Percentiles rank a stretch among this genome's conserved stretches.
phyloP scores from a whole-genome alignment of 805 yeast species.

The Cyberlindnera galapagoensis region DNA sequence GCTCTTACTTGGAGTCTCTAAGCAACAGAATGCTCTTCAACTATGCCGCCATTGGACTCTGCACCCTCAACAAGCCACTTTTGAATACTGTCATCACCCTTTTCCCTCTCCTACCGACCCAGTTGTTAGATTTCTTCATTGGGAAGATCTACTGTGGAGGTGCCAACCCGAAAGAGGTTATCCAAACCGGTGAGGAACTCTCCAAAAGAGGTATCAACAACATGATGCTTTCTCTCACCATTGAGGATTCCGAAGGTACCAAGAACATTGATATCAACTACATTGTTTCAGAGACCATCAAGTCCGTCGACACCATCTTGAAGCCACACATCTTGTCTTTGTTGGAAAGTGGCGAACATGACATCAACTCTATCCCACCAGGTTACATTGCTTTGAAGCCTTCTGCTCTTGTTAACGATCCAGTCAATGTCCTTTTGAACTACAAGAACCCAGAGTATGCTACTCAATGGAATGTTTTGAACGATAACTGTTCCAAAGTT shows the following conservation, averaged over 20 bases:
- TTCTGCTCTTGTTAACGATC: slow-evolving; percentile 76
- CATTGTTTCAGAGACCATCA: slow-evolving; percentile 57
- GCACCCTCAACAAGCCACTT: slow-evolving; percentile 58
- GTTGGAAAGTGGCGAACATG: slow-evolving; percentile 35
- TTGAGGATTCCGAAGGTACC: slow-evolving; percentile 86
- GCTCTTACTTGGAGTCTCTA: slow-evolving; percentile 48
- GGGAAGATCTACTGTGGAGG: slow-evolving; percentile 91
- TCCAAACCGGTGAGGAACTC: slow-evolving; percentile 61
- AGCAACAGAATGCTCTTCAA: slow-evolving; percentile 52
- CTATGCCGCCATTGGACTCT: slow-evolving; percentile 60
- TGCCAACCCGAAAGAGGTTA: slow-evolving; percentile 63
- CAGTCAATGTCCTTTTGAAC: slow-evolving; percentile 64
- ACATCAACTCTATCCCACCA: slow-evolving; percentile 69
- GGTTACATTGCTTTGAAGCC: slow-evolving; percentile 94
- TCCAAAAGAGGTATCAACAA: slow-evolving; percentile 74
- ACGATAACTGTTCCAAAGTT: slow-evolving; percentile 58
- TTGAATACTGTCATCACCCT: slow-evolving; percentile 53
- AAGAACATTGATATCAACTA: slow-evolving; percentile 49
- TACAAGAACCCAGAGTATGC: slow-evolving; percentile 47
- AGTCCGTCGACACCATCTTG: slow-evolving; percentile 61
- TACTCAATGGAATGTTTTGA: slow-evolving; percentile 49
- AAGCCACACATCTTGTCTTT: slow-evolving; percentile 64
- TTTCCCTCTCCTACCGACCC: slow-evolving; percentile 72
- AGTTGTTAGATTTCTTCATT: slow-evolving; percentile 62
- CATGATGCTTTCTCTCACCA: slow-evolving; percentile 92